Conservation (phyloP, 2,329 filamentous ascomycete genomes). For the Cladosporium cucumerinum region DNA sequence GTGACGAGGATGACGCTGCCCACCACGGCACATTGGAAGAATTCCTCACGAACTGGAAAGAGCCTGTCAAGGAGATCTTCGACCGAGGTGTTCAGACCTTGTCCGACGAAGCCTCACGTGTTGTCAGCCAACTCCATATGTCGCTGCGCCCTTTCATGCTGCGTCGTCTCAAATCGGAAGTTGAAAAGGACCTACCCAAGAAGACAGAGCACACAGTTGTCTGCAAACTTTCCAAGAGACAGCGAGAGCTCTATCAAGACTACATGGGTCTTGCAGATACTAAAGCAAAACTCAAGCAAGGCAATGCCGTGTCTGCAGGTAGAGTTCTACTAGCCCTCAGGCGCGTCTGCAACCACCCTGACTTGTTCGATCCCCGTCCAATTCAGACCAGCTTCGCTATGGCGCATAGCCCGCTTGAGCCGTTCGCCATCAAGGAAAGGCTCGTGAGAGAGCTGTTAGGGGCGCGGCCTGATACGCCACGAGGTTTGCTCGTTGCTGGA, state of each 20-base stretch:
- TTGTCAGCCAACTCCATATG: slow-evolving; percentile 90
- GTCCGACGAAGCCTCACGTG: slow-evolving; percentile 87
- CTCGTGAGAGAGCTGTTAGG: slow-evolving; percentile 58
- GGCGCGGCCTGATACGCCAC: slow-evolving; percentile 16
- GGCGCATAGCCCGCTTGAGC: slow-evolving; percentile 64
- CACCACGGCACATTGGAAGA: slow-evolving; percentile 87
- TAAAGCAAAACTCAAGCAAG: slow-evolving; percentile 79
- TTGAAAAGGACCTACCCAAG: slow-evolving; percentile 97
- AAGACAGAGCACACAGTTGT: slow-evolving; percentile 98
- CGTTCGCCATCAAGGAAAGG: slow-evolving; percentile 70
- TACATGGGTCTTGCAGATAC: slow-evolving; percentile 91
- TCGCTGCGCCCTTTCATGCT: slow-evolving; percentile 89
- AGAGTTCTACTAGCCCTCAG: slow-evolving; percentile 96
- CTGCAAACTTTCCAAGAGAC: slow-evolving; percentile 89
- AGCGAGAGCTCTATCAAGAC: slow-evolving; percentile 92
- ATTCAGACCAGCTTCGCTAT: slow-evolving; percentile 98
- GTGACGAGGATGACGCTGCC: slow-evolving; percentile 75
- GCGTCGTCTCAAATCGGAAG: slow-evolving; percentile 87
- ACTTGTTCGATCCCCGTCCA: slow-evolving; percentile 90
- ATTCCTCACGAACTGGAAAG: slow-evolving; percentile 93
- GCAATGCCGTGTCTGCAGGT: slow-evolving; percentile 97
- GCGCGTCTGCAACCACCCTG: slow-evolving; percentile 97
- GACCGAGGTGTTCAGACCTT: slow-evolving; percentile 92
- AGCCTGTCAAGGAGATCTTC: slow-evolving; percentile 91
- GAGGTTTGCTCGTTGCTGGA: slow-evolving; percentile 20